A percentile compares a stretch with the other conserved stretches of the same genome.
Evolutionary conservation across 257 asterid genomes (phyloP).

Genomic region (Solanum pimpinellifolium): DNA sequence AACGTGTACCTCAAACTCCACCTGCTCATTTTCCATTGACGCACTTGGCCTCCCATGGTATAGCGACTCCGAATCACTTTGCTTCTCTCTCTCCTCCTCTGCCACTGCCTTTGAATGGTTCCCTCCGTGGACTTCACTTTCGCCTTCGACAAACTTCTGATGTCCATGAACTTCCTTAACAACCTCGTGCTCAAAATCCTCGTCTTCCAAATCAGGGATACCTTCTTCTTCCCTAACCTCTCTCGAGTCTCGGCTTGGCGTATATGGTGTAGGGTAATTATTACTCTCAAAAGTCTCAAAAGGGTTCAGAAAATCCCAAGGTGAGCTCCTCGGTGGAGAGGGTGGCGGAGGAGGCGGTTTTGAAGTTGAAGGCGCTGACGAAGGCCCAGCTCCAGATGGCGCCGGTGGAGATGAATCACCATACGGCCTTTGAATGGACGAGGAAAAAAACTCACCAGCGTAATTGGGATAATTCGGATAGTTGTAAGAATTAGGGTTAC

Average conservation of each 20-base stretch:
- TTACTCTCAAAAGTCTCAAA: constrained; percentile 63
- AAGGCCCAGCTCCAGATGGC: background rate
- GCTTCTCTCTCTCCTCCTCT: constrained; percentile 26
- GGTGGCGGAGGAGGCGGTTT: constrained; percentile 77
- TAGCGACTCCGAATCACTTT: constrained; percentile 35
- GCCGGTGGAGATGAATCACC: constrained; percentile 17
- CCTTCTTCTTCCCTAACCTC: constrained; percentile 97
- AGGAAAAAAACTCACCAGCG: constrained; percentile 38
- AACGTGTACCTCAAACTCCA: constrained; percentile 76
- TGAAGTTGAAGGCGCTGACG: constrained; percentile 17
- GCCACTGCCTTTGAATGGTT: constrained; percentile 17
- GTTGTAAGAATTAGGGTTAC: constrained; percentile 6
- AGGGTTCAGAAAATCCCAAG: constrained; percentile 91
- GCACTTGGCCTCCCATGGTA: constrained; percentile 41
- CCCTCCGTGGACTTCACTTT: background rate
- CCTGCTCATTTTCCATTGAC: constrained; percentile 46
- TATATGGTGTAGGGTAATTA: constrained; percentile 36
- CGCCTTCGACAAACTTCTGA: constrained; percentile 51
- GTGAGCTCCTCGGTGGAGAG: constrained; percentile 63
- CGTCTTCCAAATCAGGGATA: constrained; percentile 95
- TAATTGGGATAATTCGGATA: constrained; percentile 18
- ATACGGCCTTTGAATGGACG: constrained; percentile 25
- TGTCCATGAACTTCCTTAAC: constrained; percentile 81
- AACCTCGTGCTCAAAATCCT: constrained; percentile 47
- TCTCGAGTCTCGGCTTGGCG: constrained; percentile 69